Conservation (phyloP, 2,329 filamentous ascomycete genomes). For the Trichoderma semiorbis region DNA sequence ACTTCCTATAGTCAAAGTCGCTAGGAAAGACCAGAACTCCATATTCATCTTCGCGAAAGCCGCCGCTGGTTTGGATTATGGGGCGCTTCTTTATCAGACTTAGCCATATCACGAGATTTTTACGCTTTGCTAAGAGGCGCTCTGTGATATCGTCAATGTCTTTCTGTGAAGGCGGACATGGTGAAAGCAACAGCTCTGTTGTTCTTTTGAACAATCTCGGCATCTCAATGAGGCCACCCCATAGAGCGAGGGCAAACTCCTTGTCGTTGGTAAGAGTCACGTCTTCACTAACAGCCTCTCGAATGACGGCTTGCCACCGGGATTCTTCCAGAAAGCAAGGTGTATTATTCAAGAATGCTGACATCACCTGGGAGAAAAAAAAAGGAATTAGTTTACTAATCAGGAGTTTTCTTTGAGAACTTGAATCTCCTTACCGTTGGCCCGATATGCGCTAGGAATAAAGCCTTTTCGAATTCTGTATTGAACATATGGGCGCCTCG, state of each 20-base stretch:
- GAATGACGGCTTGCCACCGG: conserved; percentile 6
- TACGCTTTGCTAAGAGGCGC: not conserved
- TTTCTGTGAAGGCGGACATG: not conserved
- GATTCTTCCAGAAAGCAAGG: conserved; percentile 5
- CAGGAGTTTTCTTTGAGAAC: not conserved
- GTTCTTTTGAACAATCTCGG: conserved; percentile 1
- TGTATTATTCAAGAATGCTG: conserved; percentile 1
- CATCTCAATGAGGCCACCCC: not conserved
- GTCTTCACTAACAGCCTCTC: conserved; percentile 4
- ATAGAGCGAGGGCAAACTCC: not conserved
- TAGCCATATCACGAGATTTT: conserved; percentile 8
- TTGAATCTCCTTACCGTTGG: not conserved
- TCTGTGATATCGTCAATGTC: not conserved
- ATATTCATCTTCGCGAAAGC: not conserved
- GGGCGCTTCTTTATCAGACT: not conserved
- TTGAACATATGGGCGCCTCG: conserved; percentile 11
- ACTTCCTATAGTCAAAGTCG: not conserved
- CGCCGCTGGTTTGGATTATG: not conserved
- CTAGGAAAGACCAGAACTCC: not conserved
- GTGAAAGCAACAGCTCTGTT: not conserved
- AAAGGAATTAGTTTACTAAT: not conserved
- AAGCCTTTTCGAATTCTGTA: conserved; percentile 5
- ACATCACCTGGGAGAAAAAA: not conserved
- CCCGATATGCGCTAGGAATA: conserved; percentile 8
- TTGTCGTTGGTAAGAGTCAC: not conserved